These are phyloP conservation scores for Suillus tomentosus DNA, from an alignment of 768 basidiomycete genomes.

Conservation along the genomic window DNA sequence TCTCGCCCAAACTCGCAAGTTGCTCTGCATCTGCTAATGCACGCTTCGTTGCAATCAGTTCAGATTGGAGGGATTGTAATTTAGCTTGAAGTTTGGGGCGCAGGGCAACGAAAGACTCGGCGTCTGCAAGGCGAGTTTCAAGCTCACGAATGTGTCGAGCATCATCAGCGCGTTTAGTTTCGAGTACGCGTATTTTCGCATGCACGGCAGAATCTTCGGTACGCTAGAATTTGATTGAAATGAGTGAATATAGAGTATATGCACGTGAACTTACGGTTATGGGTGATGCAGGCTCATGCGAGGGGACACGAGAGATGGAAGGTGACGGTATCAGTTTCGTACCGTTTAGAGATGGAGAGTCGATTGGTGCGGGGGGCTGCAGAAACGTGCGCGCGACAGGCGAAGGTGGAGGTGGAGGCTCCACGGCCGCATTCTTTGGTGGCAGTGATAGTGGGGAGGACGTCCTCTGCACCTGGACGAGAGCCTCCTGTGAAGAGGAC, in stretches of 20 bases:
- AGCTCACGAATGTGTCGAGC: constrained; percentile 81
- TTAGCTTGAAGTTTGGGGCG: constrained; percentile 93
- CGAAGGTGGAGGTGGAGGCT: constrained; percentile 25
- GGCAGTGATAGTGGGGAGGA: constrained; percentile 42
- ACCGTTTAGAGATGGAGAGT: constrained; percentile 19
- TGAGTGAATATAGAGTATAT: neutral
- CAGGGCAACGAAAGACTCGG: constrained; percentile 78
- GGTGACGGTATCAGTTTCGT: constrained; percentile 2
- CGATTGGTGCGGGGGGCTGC: constrained; percentile 20
- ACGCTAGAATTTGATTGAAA: constrained; percentile 25
- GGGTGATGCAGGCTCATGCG: constrained; percentile 27
- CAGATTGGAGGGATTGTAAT: constrained; percentile 76
- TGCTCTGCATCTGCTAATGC: constrained; percentile 78
- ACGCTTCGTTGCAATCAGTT: constrained; percentile 73
- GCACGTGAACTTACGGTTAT: constrained; percentile 21
- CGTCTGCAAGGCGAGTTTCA: constrained; percentile 81
- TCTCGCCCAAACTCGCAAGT: constrained; percentile 69
- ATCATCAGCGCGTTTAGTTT: constrained; percentile 86
- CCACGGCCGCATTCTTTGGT: constrained; percentile 34
- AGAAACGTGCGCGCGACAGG: constrained; percentile 14
- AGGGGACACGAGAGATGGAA: constrained; percentile 9
- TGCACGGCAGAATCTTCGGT: constrained; percentile 50
- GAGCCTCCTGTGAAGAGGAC: constrained; percentile 28
- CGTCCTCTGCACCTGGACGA: constrained; percentile 30
- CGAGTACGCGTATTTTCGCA: constrained; percentile 81